Evolutionary conservation across 2,329 filamentous ascomycete genomes (phyloP).

Genomic region (Dactylellina leptospora): DNA sequence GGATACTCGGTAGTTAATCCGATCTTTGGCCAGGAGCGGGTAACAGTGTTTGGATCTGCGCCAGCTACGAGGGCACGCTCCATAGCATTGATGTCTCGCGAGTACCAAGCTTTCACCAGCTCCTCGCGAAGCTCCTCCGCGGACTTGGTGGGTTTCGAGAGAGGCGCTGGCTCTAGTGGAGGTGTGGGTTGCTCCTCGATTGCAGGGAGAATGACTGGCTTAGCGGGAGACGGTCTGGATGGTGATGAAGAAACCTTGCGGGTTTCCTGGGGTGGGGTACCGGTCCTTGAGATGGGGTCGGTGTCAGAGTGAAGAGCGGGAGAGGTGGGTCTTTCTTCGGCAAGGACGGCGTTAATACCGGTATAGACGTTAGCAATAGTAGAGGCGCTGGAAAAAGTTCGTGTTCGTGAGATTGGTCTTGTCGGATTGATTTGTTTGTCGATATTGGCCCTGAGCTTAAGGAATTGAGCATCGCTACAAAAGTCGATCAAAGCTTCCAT

Average conservation of each 20-base stretch:
- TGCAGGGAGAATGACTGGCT: conserved; percentile 36
- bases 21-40: conserved; percentile 51
- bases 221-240: too few relatives aligned
- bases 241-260: conserved; percentile 29
- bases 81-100: conserved; percentile 52
- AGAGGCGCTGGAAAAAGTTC: conserved; percentile 47
- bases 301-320: conserved; percentile 34
- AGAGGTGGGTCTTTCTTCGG: conserved; percentile 43
- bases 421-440: conserved; percentile 49
- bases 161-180: conserved; percentile 5
- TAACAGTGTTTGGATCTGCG: conserved; percentile 45
- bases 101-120: conserved; percentile 46
- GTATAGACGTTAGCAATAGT: conserved; percentile 51
- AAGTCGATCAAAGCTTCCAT: conserved; percentile 47
- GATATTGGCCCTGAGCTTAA: conserved; percentile 49
- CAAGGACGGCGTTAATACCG: conserved; percentile 20
- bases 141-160: conserved; percentile 1
- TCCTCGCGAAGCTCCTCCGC: conserved; percentile 48
- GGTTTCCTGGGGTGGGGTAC: conserved; percentile 42
- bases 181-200: conserved; percentile 33
- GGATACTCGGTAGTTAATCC: conserved; percentile 49
- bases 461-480: conserved; percentile 41
- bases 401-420: conserved; percentile 44
- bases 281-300: conserved; percentile 46
- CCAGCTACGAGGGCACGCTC: conserved; percentile 45